phyloP scores from a whole-genome alignment of 805 yeast species.

The Kodamaea sagamina region DNA sequence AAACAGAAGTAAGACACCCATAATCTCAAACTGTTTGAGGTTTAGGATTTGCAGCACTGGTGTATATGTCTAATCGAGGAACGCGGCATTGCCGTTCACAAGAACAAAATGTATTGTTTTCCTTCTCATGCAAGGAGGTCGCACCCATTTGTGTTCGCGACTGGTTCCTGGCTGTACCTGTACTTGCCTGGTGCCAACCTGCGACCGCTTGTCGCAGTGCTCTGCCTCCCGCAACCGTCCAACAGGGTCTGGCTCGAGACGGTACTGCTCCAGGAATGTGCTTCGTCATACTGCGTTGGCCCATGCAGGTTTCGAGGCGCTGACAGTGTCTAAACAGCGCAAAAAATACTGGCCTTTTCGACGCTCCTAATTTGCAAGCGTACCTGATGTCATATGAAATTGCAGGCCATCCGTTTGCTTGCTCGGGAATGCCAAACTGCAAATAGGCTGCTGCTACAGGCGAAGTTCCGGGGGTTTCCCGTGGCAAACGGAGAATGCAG shows the following conservation, averaged over 20 bases:
- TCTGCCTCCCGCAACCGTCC: background rate
- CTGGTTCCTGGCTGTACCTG: too few relatives aligned
- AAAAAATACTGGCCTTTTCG: background rate
- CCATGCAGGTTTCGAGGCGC: constrained; percentile 6
- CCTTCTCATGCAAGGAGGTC: too few relatives aligned
- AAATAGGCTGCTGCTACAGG: too few relatives aligned
- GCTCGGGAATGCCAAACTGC: too few relatives aligned
- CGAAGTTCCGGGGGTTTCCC: too few relatives aligned
- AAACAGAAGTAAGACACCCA: constrained; percentile 3
- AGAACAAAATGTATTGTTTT: too few relatives aligned
- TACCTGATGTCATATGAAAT: constrained; percentile 4
- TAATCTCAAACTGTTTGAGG: constrained; percentile 3
- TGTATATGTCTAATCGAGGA: constrained; percentile 3
- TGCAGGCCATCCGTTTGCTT: too few relatives aligned
- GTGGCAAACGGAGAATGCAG: background rate
- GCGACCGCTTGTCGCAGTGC: too few relatives aligned
- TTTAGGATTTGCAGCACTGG: background rate
- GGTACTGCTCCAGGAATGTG: background rate
- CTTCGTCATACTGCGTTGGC: constrained; percentile 2
- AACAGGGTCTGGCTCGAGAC: background rate
- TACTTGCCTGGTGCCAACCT: too few relatives aligned
- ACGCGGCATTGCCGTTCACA: constrained; percentile 2
- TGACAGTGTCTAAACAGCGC: background rate
- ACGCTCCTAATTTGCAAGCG: constrained; percentile 3
- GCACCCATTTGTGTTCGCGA: too few relatives aligned